A percentile compares a stretch with the other conserved stretches of the same genome.
phyloP scores from a whole-genome alignment of 2,329 filamentous ascomycete species.

The Chaetomiaceae sp. region DNA sequence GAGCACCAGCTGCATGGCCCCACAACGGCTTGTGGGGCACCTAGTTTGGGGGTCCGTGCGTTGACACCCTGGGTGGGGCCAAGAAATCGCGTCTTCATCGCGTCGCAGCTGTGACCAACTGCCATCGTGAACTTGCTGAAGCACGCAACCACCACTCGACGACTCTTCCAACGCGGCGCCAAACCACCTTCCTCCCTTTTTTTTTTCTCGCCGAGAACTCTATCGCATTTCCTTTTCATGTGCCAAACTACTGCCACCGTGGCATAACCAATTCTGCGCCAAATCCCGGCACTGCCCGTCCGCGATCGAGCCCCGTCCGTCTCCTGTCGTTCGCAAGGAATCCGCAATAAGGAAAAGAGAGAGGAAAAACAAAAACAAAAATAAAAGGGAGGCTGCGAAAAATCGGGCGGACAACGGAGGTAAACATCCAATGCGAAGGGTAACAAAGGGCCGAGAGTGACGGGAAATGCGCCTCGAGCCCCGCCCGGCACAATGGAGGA shows the following conservation, averaged over 20 bases:
- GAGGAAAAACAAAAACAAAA: no score
- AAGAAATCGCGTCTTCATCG: conserved; percentile 19
- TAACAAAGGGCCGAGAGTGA: neutral
- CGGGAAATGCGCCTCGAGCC: conserved; percentile 3
- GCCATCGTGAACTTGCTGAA: neutral
- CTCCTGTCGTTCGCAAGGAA: no score
- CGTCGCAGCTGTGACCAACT: neutral
- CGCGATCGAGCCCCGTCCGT: no score
- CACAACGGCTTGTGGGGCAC: no score
- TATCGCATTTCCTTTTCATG: no score
- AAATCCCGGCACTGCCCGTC: neutral
- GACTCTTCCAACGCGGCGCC: no score
- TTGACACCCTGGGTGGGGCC: neutral
- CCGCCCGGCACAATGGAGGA: neutral
- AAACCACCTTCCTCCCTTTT: no score
- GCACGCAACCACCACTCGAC: no score
- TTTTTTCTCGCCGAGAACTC: neutral
- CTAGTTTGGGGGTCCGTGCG: conserved; percentile 10
- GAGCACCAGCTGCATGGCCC: no score
- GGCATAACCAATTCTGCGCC: neutral
- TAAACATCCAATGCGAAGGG: neutral
- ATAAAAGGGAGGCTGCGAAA: neutral
- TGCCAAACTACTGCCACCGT: neutral
- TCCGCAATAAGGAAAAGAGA: no score
- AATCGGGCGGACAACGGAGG: no score